Conservation (phyloP, 208 protist genomes). For the Novymonas esmeraldas region DNA sequence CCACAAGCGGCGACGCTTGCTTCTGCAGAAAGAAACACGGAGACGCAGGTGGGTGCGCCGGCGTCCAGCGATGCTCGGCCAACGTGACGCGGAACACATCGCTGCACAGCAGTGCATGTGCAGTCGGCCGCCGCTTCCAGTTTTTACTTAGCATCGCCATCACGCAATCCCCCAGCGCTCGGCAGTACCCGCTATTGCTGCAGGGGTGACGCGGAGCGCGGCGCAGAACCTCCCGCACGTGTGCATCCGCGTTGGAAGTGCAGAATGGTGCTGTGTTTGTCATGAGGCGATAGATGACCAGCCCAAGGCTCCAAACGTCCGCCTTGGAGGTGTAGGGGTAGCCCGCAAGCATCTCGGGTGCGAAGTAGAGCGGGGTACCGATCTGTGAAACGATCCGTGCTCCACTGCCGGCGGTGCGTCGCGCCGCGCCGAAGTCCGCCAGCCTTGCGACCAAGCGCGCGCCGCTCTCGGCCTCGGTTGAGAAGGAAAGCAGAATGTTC, state of each 20-base stretch:
- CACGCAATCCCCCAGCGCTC: constrained; percentile 57
- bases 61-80: constrained; percentile 40
- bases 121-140: constrained; percentile 48
- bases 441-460: constrained; percentile 59
- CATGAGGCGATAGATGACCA: constrained; percentile 69
- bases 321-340: constrained; percentile 67
- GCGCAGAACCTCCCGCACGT: constrained; percentile 21
- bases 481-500: constrained; percentile 83
- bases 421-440: constrained; percentile 73
- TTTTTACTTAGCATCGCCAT: constrained; percentile 65
- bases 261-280: constrained; percentile 56
- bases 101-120: constrained; percentile 46
- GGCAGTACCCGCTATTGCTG: constrained; percentile 32
- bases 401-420: constrained; percentile 33
- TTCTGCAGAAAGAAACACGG: constrained; percentile 48
- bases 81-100: constrained; percentile 42
- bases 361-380: constrained; percentile 67
- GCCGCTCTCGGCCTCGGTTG: background rate
- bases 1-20: constrained; percentile 21
- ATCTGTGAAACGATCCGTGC: constrained; percentile 38
- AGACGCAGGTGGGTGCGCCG: constrained; percentile 5
- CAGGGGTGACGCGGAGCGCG: constrained; percentile 43
- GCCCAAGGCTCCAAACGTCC: constrained; percentile 81
- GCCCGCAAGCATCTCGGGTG: constrained; percentile 61
- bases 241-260: constrained; percentile 27